Evolutionary conservation across 352 stramenopile genomes (phyloP).

Genomic region (Globisporangium heterothallicum): DNA sequence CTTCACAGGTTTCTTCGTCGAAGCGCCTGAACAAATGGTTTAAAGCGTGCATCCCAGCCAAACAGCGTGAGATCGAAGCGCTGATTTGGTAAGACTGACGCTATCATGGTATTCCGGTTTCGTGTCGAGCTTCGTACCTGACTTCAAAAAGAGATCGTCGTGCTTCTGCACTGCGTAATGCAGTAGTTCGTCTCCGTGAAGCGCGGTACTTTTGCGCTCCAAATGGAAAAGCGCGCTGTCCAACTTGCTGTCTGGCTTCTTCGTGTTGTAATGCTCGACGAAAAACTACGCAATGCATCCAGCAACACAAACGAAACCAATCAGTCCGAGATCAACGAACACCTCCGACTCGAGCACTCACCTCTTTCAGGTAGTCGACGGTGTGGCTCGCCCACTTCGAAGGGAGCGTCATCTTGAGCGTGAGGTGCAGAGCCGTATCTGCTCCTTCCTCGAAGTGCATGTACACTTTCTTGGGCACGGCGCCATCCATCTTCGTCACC

Average conservation of each 20-base stretch:
- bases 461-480: constrained; percentile 85
- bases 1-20: constrained; percentile 48
- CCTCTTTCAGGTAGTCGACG: constrained; percentile 79
- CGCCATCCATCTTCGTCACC: constrained; percentile 65
- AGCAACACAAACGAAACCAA: neutral
- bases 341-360: constrained; percentile 17
- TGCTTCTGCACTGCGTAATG: constrained; percentile 80
- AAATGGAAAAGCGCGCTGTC: constrained; percentile 52
- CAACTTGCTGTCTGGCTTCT: constrained; percentile 70
- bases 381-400: constrained; percentile 82
- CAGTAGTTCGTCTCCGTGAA: constrained; percentile 73
- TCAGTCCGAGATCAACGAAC: neutral
- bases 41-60: no score
- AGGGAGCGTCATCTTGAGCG: constrained; percentile 85
- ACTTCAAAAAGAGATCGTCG: constrained; percentile 82
- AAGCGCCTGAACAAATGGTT: constrained; percentile 22
- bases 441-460: constrained; percentile 80
- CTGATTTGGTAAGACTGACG: constrained; percentile 8
- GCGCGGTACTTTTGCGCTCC: constrained; percentile 53
- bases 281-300: constrained; percentile 59
- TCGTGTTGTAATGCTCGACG: constrained; percentile 88
- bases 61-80: neutral
- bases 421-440: constrained; percentile 54
- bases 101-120: no score
- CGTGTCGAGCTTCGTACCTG: constrained; percentile 19